Conservation (phyloP, 169 alveolate genomes). For the Plasmodium malariae region DNA sequence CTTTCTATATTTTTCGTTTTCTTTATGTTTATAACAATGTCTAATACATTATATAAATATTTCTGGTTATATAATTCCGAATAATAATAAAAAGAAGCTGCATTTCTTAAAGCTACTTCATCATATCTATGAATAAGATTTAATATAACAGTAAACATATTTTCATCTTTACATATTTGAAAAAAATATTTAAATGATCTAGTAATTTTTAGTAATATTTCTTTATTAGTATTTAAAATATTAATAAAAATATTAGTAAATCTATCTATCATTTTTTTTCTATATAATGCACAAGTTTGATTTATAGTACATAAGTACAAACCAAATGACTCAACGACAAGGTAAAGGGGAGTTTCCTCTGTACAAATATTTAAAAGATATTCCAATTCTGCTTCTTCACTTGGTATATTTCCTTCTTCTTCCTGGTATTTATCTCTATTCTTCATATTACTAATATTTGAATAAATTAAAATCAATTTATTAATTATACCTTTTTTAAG, state of each 20-base stretch:
- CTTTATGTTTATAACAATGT: constrained; percentile 52
- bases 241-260: constrained; percentile 17
- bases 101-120: constrained; percentile 58
- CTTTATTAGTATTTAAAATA: constrained; percentile 54
- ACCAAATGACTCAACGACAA: constrained; percentile 60
- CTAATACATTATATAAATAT: constrained; percentile 58
- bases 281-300: constrained; percentile 13
- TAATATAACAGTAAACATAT: constrained; percentile 26
- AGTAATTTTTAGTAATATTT: constrained; percentile 40
- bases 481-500: constrained; percentile 45
- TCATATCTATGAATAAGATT: constrained; percentile 55
- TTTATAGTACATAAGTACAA: constrained; percentile 16
- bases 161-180: constrained; percentile 40
- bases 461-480: constrained; percentile 13
- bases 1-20: constrained; percentile 47
- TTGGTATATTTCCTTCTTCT: background rate
- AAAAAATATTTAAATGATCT: constrained; percentile 73
- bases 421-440: background rate
- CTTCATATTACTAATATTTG: background rate
- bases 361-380: background rate
- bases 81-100: constrained; percentile 70
- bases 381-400: constrained; percentile 4
- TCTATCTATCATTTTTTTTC: constrained; percentile 19
- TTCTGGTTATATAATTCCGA: constrained; percentile 28
- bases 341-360: constrained; percentile 6